Percentiles rank a stretch among this genome's conserved stretches.
phyloP scores from a whole-genome alignment of 75 land plant species.

The Cunninghamia lanceolata region DNA sequence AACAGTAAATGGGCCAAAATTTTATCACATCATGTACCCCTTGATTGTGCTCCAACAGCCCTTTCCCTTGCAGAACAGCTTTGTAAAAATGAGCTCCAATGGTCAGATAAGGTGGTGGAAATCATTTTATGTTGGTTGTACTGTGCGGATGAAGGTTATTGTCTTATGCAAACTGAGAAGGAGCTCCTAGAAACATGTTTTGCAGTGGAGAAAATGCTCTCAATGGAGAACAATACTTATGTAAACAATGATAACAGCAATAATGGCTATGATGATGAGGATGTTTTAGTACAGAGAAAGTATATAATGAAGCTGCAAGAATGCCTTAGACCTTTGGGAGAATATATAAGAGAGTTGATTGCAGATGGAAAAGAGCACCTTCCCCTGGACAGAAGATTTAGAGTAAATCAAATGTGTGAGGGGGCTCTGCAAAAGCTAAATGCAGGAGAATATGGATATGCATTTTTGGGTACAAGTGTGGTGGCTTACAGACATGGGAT shows the following conservation, averaged over 20 bases:
- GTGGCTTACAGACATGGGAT: not conserved
- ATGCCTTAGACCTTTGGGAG: not conserved
- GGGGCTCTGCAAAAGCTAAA: not conserved
- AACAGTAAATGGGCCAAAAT: not conserved
- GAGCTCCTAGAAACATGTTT: not conserved
- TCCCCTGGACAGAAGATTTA: not conserved
- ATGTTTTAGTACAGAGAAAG: not conserved
- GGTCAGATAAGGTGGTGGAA: slow-evolving; percentile 6
- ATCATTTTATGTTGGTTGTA: not conserved
- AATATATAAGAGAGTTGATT: not conserved
- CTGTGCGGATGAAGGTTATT: not conserved
- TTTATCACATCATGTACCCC: not conserved
- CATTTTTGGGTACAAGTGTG: not conserved
- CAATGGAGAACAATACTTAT: not conserved
- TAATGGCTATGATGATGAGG: not conserved
- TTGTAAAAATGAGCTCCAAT: not conserved
- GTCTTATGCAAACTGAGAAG: slow-evolving; percentile 3
- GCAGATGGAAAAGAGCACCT: not conserved
- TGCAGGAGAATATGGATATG: not conserved
- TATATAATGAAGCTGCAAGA: not conserved
- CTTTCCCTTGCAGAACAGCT: not conserved
- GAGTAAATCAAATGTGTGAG: not conserved
- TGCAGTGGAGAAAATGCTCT: not conserved
- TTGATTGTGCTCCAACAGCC: not conserved
- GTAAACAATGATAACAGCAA: not conserved